phyloP scores from a whole-genome alignment of 305 asterid genomes.

The Solanum hybrid region DNA sequence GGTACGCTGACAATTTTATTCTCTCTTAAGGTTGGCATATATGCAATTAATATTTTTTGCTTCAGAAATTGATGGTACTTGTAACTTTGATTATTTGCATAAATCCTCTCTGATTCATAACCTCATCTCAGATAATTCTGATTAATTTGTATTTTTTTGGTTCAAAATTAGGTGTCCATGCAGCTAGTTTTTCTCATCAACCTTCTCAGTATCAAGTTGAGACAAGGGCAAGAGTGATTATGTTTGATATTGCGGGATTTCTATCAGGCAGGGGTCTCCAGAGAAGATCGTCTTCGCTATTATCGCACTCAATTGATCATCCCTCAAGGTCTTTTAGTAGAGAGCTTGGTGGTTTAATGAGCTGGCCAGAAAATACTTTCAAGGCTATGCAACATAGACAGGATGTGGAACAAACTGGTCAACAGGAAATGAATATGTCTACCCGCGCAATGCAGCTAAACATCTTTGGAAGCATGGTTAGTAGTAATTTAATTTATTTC shows the following conservation, averaged over 20 bases:
- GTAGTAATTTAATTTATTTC: constrained; percentile 8
- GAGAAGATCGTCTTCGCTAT: constrained; percentile 43
- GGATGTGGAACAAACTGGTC: constrained; percentile 25
- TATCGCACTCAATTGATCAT: constrained; percentile 43
- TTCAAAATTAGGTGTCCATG: constrained; percentile 29
- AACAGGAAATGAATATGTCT: constrained; percentile 42
- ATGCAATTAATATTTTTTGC: neutral
- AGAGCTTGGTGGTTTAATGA: constrained; percentile 58
- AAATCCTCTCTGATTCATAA: neutral
- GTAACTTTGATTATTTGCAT: neutral
- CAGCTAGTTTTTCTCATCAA: constrained; percentile 48
- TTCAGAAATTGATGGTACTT: neutral
- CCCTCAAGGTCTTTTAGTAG: constrained; percentile 37
- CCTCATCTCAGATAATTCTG: neutral
- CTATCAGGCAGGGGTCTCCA: constrained; percentile 42
- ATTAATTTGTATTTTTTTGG: neutral
- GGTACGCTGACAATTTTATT: neutral
- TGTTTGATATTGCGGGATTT: constrained; percentile 61
- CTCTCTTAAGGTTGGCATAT: neutral
- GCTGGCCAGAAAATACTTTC: constrained; percentile 58
- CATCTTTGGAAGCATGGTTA: constrained; percentile 73
- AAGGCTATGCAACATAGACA: constrained; percentile 18
- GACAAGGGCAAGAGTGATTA: constrained; percentile 61
- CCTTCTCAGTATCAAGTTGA: constrained; percentile 54
- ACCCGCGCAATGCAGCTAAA: constrained; percentile 70